A percentile compares a stretch with the other conserved stretches of the same genome.
Evolutionary conservation across 305 asterid species (phyloP).

Genomic region (Fraxinus dipetala): DNA sequence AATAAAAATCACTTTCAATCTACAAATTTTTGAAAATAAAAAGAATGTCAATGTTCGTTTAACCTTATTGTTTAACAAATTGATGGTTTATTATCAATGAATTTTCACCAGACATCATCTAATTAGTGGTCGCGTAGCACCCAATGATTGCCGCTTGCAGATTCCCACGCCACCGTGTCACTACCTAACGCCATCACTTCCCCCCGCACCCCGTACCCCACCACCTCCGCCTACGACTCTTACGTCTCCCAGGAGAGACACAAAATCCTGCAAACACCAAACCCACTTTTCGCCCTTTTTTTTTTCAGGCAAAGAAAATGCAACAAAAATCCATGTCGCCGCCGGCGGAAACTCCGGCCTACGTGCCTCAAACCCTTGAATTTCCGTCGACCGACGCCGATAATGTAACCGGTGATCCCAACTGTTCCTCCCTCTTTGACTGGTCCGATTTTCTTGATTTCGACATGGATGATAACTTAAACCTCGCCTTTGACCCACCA

Average conservation of each 20-base stretch:
- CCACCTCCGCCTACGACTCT: conserved; percentile 6
- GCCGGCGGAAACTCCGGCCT: conserved; percentile 16
- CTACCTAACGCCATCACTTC: conserved; percentile 47
- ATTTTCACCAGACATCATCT: background rate
- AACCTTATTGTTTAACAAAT: no score
- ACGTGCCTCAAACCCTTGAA: conserved; percentile 22
- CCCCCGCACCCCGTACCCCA: background rate
- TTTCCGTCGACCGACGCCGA: conserved; percentile 22
- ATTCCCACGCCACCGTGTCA: conserved; percentile 36
- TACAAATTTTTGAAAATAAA: no score
- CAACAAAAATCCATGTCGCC: conserved; percentile 23
- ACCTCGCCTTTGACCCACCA: conserved; percentile 21
- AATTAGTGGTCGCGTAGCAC: background rate
- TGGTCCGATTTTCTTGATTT: conserved; percentile 86
- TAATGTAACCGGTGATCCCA: conserved; percentile 33
- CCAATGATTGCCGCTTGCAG: conserved; percentile 14
- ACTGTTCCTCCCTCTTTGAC: conserved; percentile 57
- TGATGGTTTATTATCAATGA: background rate
- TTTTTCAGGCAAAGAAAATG: conserved; percentile 18
- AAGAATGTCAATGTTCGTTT: no score
- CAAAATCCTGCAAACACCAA: conserved; percentile 1
- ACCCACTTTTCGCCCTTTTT: conserved; percentile 17
- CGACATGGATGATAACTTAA: conserved; percentile 47
- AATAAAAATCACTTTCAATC: no score
- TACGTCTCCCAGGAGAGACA: conserved; percentile 2